Conservation (phyloP, 1,139 yeast species). For the Debaryomyces fabryi region DNA sequence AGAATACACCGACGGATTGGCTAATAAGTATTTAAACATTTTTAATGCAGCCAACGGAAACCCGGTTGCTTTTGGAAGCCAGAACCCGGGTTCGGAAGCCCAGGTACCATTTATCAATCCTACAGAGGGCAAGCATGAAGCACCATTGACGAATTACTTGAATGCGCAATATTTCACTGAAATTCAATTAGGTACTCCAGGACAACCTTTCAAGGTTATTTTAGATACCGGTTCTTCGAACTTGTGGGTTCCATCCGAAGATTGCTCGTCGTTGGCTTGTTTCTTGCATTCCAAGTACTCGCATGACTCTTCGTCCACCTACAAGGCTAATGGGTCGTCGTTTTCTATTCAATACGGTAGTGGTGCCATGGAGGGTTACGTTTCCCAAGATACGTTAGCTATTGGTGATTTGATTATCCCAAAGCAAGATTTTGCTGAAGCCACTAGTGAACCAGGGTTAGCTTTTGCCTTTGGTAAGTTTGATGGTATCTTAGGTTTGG, state of each 20-base stretch:
- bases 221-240: conserved; percentile 96
- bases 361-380: conserved; percentile 88
- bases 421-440: conserved; percentile 92
- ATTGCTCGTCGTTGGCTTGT: conserved; percentile 93
- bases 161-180: conserved; percentile 96
- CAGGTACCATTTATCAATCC: conserved; percentile 51
- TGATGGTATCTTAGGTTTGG: conserved; percentile 95
- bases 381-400: conserved; percentile 78
- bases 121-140: conserved; percentile 49
- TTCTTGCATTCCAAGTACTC: conserved; percentile 89
- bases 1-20: conserved; percentile 70
- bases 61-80: conserved; percentile 23
- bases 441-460: conserved; percentile 95
- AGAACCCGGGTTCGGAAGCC: conserved; percentile 37
- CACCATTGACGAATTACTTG: conserved; percentile 87
- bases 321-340: conserved; percentile 81
- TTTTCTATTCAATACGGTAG: conserved; percentile 90
- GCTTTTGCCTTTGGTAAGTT: conserved; percentile 98
- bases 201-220: conserved; percentile 85
- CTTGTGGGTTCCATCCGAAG: conserved; percentile 91
- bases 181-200: conserved; percentile 88
- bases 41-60: conserved; percentile 45
- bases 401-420: conserved; percentile 86
- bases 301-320: conserved; percentile 75
- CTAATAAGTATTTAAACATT: conserved; percentile 66